phyloP scores from a whole-genome alignment of 495 filamentous ascomycete species.

The Darksidea phi region DNA sequence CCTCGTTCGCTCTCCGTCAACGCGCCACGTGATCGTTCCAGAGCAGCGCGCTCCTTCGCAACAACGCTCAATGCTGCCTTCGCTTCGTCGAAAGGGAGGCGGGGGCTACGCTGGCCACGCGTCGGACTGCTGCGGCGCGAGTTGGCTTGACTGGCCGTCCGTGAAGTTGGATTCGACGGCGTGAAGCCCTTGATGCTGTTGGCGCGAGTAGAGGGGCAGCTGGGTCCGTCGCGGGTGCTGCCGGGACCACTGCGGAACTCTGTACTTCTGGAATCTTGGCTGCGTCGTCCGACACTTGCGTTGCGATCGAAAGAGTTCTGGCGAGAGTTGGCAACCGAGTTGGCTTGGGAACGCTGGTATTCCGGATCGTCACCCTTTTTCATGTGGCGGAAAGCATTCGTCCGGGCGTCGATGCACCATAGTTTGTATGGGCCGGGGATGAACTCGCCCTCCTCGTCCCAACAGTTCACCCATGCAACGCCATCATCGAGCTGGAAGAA shows the following conservation, averaged over 20 bases:
- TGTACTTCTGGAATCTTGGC: slow-evolving; percentile 24
- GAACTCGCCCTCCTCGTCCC: slow-evolving; percentile 37
- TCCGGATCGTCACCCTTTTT: slow-evolving; percentile 35
- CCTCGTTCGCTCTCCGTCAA: not conserved
- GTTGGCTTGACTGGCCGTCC: not conserved
- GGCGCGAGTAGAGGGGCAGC: slow-evolving; percentile 9
- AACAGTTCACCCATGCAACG: slow-evolving; percentile 35
- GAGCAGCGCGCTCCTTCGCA: slow-evolving; percentile 16
- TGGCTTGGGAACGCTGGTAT: slow-evolving; percentile 17
- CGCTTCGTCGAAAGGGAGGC: slow-evolving; percentile 17
- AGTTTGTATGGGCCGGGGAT: slow-evolving; percentile 38
- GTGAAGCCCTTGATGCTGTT: slow-evolving; percentile 6
- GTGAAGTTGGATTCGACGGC: not conserved
- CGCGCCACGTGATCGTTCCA: not conserved
- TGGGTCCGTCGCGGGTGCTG: slow-evolving; percentile 10
- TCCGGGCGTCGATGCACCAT: slow-evolving; percentile 29
- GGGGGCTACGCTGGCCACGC: not conserved
- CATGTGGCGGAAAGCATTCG: slow-evolving; percentile 35
- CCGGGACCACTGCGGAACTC: slow-evolving; percentile 11
- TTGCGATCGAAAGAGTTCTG: slow-evolving; percentile 17
- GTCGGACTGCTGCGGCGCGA: slow-evolving; percentile 15
- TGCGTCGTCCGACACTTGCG: not conserved
- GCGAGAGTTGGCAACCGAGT: slow-evolving; percentile 4
- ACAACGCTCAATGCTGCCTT: slow-evolving; percentile 8
- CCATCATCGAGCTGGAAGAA: slow-evolving; percentile 41